Conservation (phyloP, 345 rosid species). For the Hypericum perforatum region DNA sequence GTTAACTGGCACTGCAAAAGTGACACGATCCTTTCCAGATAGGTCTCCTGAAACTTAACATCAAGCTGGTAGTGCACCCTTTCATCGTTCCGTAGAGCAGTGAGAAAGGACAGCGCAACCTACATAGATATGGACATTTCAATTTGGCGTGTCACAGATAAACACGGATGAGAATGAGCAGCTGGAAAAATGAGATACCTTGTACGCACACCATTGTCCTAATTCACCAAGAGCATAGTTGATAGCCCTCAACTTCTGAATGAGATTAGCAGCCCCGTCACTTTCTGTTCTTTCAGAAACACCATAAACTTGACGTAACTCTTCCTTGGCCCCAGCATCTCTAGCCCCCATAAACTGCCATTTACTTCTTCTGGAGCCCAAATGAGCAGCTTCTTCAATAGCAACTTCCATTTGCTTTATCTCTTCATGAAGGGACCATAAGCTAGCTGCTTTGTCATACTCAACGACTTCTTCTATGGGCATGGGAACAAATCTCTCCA, state of each 20-base stretch:
- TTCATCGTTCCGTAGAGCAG: constrained; percentile 89
- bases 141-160: constrained; percentile 7
- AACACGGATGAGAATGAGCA: constrained; percentile 7
- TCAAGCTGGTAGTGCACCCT: constrained; percentile 88
- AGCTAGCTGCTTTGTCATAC: constrained; percentile 87
- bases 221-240: constrained; percentile 87
- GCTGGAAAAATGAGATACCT: constrained; percentile 35
- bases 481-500: constrained; percentile 96
- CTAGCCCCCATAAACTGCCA: constrained; percentile 99
- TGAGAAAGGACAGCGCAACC: constrained; percentile 90
- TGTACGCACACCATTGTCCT: constrained; percentile 99
- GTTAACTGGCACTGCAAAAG: constrained; percentile 78
- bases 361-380: constrained; percentile 80
- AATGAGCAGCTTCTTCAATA: constrained; percentile 90
- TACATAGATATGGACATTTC: constrained; percentile 17
- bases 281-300: constrained; percentile 96
- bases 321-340: constrained; percentile 98
- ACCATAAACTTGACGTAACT: constrained; percentile 88
- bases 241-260: constrained; percentile 88
- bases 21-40: constrained; percentile 59
- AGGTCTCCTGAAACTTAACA: constrained; percentile 91
- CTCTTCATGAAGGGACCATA: constrained; percentile 94
- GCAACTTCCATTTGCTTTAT: constrained; percentile 79
- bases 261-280: constrained; percentile 94
- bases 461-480: constrained; percentile 85